Evolutionary conservation across 116 monocot genomes (phyloP).

Genomic region (Posidonia oceanica): DNA sequence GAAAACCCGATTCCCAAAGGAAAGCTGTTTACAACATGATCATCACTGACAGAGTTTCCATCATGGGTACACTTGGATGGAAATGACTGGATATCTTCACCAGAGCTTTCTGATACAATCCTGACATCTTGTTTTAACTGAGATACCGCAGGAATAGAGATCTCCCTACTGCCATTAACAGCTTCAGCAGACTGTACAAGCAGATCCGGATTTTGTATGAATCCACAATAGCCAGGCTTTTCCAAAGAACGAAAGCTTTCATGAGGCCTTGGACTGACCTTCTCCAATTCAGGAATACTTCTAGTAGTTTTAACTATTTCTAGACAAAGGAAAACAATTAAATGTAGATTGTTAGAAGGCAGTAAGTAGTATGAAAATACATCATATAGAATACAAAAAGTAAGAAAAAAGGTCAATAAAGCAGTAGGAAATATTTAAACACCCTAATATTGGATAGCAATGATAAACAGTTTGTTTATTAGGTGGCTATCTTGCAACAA

Average conservation of each 20-base stretch:
- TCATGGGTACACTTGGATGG: constrained; percentile 9
- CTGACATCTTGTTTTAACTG: not conserved
- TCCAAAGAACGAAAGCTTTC: not conserved
- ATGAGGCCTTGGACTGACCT: not conserved
- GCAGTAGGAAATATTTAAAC: no score
- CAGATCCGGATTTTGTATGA: not conserved
- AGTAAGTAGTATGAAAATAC: no score
- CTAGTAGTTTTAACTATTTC: not conserved
- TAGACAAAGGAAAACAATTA: not conserved
- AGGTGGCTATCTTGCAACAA: no score
- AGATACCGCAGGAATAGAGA: not conserved
- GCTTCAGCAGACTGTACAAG: not conserved
- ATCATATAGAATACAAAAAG: no score
- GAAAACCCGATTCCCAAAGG: not conserved
- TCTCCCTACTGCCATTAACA: not conserved
- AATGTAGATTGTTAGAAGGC: no score
- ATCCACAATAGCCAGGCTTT: not conserved
- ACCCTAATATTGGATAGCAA: no score
- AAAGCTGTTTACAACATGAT: constrained; percentile 11
- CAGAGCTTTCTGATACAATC: constrained; percentile 9
- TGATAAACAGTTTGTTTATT: no score
- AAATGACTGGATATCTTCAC: constrained; percentile 8
- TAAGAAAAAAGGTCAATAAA: no score
- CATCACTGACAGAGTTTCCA: constrained; percentile 13
- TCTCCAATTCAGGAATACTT: not conserved